Evolutionary conservation across 352 stramenopile species (phyloP).

Genomic region (Phytopythium aichiense): DNA sequence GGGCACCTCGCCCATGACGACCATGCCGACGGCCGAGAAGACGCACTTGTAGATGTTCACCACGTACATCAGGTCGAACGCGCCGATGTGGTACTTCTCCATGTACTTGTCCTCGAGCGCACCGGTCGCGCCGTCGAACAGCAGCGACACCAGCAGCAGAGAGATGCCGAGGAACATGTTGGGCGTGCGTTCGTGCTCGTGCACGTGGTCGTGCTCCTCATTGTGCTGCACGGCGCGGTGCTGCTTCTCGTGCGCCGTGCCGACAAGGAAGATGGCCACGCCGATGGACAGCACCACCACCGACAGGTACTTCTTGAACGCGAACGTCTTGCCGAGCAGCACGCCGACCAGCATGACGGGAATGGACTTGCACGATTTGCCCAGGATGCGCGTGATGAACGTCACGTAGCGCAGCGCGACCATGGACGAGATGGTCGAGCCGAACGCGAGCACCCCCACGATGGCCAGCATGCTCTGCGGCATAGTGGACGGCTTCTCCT

Average conservation of each 20-base stretch:
- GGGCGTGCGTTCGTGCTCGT: slow-evolving; percentile 46
- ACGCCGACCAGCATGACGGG: slow-evolving; percentile 81
- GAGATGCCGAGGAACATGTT: slow-evolving; percentile 68
- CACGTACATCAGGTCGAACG: slow-evolving; percentile 87
- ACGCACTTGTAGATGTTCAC: slow-evolving; percentile 83
- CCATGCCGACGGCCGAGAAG: slow-evolving; percentile 64
- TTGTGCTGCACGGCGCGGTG: slow-evolving; percentile 36
- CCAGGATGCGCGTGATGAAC: slow-evolving; percentile 82
- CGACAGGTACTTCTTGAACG: slow-evolving; percentile 78
- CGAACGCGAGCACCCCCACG: slow-evolving; percentile 67
- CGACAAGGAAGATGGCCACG: slow-evolving; percentile 74
- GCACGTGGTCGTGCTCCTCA: slow-evolving; percentile 33
- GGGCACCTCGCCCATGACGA: slow-evolving; percentile 64
- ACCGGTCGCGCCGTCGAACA: slow-evolving; percentile 77
- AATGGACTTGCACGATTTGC: slow-evolving; percentile 88
- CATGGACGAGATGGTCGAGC: slow-evolving; percentile 81
- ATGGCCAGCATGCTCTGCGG: slow-evolving; percentile 60
- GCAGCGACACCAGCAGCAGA: slow-evolving; percentile 62
- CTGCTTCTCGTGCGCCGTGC: slow-evolving; percentile 70
- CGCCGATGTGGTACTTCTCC: slow-evolving; percentile 72
- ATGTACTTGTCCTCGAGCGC: slow-evolving; percentile 83
- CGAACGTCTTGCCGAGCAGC: slow-evolving; percentile 73
- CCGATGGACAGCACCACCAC: slow-evolving; percentile 68
- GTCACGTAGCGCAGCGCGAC: slow-evolving; percentile 80
- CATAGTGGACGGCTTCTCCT: slow-evolving; percentile 72